These are phyloP conservation scores for Chytriomyces sp. DNA, from an alignment of 192 early-diverging fungal species.

Conservation along the genomic window DNA sequence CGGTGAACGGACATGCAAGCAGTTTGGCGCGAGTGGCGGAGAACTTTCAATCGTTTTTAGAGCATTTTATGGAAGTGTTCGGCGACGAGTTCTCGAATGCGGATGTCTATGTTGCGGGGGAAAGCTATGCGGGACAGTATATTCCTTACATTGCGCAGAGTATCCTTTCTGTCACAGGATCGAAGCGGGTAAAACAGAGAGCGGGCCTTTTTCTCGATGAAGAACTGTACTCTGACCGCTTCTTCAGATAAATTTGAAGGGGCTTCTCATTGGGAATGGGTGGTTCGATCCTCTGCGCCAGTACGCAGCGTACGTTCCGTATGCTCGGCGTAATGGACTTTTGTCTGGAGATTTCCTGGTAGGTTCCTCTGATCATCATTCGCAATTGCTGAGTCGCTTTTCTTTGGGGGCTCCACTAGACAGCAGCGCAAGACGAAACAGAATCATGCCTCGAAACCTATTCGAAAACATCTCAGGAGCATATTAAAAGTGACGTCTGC, in stretches of 20 bases:
- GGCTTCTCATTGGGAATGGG: constrained; percentile 75
- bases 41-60: constrained; percentile 60
- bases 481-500: constrained; percentile 45
- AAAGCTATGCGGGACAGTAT: constrained; percentile 76
- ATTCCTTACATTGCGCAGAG: constrained; percentile 70
- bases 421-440: background rate
- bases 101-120: constrained; percentile 69
- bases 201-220: too few species aligned
- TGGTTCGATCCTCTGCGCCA: constrained; percentile 71
- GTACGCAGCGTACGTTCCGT: constrained; percentile 60
- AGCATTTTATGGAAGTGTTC: constrained; percentile 64
- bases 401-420: background rate
- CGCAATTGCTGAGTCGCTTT: background rate
- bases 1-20: constrained; percentile 34
- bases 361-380: background rate
- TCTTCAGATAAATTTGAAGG: constrained; percentile 45
- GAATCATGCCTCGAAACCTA: background rate
- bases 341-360: constrained; percentile 30
- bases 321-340: constrained; percentile 46
- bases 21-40: constrained; percentile 38
- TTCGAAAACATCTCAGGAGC: constrained; percentile 31
- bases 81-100: constrained; percentile 36
- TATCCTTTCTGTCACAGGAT: constrained; percentile 41
- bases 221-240: background rate
- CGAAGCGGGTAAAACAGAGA: too few species aligned